Percentiles rank a stretch among this genome's conserved stretches.
Conservation (phyloP, 208 protist species). For the Leishmania tarentolae region DNA sequence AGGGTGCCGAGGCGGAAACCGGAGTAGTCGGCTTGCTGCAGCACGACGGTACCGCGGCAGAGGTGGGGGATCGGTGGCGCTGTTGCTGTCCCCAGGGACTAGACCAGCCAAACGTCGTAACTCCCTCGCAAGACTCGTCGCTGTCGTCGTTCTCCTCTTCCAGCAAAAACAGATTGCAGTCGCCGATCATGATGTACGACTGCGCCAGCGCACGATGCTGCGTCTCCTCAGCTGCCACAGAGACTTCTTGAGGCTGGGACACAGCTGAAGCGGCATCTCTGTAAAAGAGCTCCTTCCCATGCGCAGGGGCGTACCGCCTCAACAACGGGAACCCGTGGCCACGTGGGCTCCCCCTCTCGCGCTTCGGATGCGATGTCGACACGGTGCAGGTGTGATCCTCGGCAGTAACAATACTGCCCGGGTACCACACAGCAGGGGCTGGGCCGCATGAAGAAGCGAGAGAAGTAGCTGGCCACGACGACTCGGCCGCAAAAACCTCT, state of each 20-base stretch:
- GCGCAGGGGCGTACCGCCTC: conserved; percentile 19
- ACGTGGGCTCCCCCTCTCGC: background rate
- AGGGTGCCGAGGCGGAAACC: background rate
- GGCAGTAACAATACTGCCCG: conserved; percentile 23
- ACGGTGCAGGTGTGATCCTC: conserved; percentile 4
- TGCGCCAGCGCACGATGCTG: background rate
- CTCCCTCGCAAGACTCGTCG: conserved; percentile 6
- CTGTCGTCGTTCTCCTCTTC: conserved; percentile 31
- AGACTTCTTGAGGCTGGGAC: background rate
- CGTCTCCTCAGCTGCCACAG: background rate
- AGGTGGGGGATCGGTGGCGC: background rate
- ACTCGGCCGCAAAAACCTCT: conserved; percentile 1
- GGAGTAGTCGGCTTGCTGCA: background rate
- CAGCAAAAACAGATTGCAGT: conserved; percentile 91
- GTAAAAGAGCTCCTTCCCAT: conserved; percentile 6
- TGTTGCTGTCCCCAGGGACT: background rate
- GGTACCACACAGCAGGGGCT: background rate
- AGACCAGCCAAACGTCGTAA: conserved; percentile 2
- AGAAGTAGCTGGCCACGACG: background rate
- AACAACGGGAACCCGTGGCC: conserved; percentile 7
- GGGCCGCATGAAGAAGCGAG: background rate
- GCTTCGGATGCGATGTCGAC: background rate
- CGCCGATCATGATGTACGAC: conserved; percentile 75
- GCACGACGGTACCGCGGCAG: background rate
- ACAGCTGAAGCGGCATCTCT: background rate